Conservation (phyloP, 805 yeast genomes). For the Blastobotrys mokoenaii region DNA sequence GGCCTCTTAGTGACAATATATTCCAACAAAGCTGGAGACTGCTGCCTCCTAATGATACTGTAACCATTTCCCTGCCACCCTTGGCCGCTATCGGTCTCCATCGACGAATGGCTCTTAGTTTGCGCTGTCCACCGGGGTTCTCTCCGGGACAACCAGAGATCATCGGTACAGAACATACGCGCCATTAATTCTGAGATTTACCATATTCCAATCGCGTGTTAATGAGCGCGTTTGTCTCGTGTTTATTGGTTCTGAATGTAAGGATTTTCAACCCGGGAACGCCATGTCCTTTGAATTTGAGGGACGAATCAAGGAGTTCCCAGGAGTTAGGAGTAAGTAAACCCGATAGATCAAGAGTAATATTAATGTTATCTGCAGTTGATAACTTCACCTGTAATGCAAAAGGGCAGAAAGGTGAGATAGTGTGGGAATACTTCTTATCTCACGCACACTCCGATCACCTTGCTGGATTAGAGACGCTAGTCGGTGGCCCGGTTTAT, state of each 20-base stretch:
- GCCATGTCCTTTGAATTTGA: constrained; percentile 23
- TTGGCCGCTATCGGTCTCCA: background rate
- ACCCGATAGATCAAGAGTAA: constrained; percentile 29
- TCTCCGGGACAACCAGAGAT: background rate
- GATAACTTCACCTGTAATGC: background rate
- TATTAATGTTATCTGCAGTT: constrained; percentile 20
- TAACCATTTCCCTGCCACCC: background rate
- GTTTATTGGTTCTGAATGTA: too few species aligned
- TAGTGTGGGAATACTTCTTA: constrained; percentile 27
- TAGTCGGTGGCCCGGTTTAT: constrained; percentile 16
- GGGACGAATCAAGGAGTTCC: constrained; percentile 41
- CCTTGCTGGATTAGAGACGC: constrained; percentile 37
- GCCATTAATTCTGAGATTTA: background rate
- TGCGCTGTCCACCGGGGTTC: background rate
- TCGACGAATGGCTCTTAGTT: background rate
- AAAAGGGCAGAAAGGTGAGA: too few species aligned
- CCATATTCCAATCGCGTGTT: background rate
- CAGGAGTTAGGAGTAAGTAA: constrained; percentile 35
- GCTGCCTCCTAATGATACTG: constrained; percentile 3
- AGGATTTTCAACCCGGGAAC: too few species aligned
- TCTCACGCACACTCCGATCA: constrained; percentile 54
- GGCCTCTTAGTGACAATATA: constrained; percentile 5
- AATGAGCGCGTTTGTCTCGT: background rate
- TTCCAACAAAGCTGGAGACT: constrained; percentile 8
- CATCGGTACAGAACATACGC: too few species aligned